Evolutionary conservation across 768 basidiomycete species (phyloP), one percentile per base, ranked within the genome.

Genomic region (Austroboletus eburneus): DNA sequence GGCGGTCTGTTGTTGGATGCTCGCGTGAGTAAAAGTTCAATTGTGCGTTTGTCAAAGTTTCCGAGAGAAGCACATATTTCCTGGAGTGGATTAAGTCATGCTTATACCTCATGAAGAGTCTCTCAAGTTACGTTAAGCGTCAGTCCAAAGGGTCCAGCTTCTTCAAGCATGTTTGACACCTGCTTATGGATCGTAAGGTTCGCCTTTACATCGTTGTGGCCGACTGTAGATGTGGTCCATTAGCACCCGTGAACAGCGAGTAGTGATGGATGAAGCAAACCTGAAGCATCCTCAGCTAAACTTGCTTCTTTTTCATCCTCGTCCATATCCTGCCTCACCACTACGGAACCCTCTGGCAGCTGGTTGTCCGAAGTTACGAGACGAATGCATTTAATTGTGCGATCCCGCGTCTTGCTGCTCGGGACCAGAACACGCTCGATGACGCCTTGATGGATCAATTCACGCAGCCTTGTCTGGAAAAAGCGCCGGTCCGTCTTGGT

Each of bases 401-500:
- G 73, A 34, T 66, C 59, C 17, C 73, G 70, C 46, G 73, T 72
- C 53, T 73, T 79, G 45, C 66, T 69, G 57, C 75, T 80, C 5
- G 85, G 84, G 9, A 91, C 81, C 35, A 79, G 65, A 23, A 92
- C 78, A 49, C 80, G 83, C 61, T 92, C 90, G 29, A 93, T 76
- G 32, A 87, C 57, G 7, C 87, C 81, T 58, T 85, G 78, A 43
- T 80, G 77, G 17, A 87, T 76, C 56, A 93, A 71, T 54, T 86
- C 87, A 3, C 81, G 78, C 33, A 92, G 69, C 36, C 89, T 75
- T 29, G 76, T 79, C 58, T 83, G 80, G 62, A 93, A 90, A 57
- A 91, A 89, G 13, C 90, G 79, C n/a, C 90, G 78, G 54, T 91
- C 84, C 4, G 79, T 79, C 63, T 83, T 87, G 5, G 77, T 81